Base-by-base conservation (phyloP, 116 monocot genomes). In the Posidonia oceanica region DNA sequence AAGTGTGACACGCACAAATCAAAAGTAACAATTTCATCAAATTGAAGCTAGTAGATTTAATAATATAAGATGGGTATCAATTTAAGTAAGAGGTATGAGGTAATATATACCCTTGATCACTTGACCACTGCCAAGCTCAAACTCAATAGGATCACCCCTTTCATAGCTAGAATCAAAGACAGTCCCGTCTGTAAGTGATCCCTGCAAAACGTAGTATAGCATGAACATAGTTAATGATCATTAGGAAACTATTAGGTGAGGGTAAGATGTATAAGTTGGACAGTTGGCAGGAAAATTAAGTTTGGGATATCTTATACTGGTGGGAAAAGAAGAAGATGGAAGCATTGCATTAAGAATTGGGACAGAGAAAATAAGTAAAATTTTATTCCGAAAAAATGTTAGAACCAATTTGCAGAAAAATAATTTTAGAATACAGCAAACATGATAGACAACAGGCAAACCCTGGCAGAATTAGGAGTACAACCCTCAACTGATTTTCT, bases 141-240 rank as follows among this genome's bases (percentile, higher is more conserved):
- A 97, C 67, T 85, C 97, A 77, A 97, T 86, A n/a, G 97, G 92
- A 72, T 92, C 92, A 72, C 92, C 97, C 69, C 97, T 87, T 74
- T 89, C 97, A 80, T 74, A 97, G 78, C 97, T 97, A 20, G 97
- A 97, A 74, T 97, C 97, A 79, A 97, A 97, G 73, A 87, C 87
- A 62, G 69, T 85, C 11, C 92, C 97, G 79, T 97, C 88, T 69
- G 87, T 89, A 61, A 97, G 92, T 61, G 69, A 76, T 4, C 97
- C 97, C 97, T 97, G 80, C 39, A 12, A 75, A 36, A 66, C 41
- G 36, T 38, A 69, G 44, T 18, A 51, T 68, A 61, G 29, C 13
- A 36, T 69, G 11, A 7, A 12, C 22, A 37, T 0, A 66, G 39
- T 21, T 8, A 4, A 58, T 12, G 17, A 69, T 14, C 22, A 11